Conservation (phyloP, 306 rosid species). For the Cucurbita moschata region DNA sequence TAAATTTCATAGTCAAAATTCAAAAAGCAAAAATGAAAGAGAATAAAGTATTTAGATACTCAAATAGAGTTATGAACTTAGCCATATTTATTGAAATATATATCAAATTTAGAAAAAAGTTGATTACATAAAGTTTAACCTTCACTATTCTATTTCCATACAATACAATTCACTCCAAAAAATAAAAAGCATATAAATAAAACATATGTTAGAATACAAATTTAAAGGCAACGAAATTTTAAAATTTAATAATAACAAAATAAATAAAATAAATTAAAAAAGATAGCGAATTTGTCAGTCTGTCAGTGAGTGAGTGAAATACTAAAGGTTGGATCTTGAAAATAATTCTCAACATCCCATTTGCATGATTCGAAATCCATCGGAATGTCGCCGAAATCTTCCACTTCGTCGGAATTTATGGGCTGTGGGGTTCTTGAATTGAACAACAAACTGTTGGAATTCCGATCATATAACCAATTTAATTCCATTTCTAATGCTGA, state of each 20-base stretch:
- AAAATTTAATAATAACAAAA: not conserved
- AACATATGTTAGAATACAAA: not conserved
- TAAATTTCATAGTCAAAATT: not conserved
- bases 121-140: not conserved
- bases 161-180: not conserved
- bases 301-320: not conserved
- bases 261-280: not conserved
- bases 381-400: conserved; percentile 18
- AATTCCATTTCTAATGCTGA: conserved; percentile 4
- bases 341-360: conserved; percentile 63
- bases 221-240: not conserved
- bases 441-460: not conserved
- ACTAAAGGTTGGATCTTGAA: conserved; percentile 17
- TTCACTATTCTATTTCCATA: not conserved
- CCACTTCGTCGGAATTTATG: conserved; percentile 5
- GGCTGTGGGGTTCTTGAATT: not conserved
- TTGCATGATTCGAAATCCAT: conserved; percentile 50
- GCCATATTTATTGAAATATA: not conserved
- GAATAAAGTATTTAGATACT: not conserved
- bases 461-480: not conserved
- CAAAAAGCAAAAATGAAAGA: not conserved
- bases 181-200: not conserved
- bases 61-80: not conserved
- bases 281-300: not conserved
- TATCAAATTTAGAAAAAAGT: not conserved